These are phyloP conservation scores for Saccharum officinarum DNA, from an alignment of 176 grass and related monocot genomes.

Conservation along the genomic window DNA sequence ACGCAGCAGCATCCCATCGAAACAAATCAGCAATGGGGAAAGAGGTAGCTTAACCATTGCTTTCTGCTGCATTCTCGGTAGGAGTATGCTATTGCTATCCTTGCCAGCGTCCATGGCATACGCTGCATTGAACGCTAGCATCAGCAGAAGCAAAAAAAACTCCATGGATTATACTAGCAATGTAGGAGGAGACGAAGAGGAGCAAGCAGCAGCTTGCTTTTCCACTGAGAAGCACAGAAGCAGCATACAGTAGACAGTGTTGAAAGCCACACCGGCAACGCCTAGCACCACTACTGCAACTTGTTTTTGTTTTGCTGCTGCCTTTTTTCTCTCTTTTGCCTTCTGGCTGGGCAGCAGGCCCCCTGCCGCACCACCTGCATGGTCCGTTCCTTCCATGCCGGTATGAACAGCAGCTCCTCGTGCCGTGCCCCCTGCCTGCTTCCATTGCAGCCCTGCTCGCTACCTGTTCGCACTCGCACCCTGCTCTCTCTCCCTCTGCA, in stretches of 20 bases:
- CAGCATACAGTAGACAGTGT: background rate
- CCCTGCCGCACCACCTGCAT: constrained; percentile 6
- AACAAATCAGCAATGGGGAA: background rate
- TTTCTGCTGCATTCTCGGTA: constrained; percentile 27
- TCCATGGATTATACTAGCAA: background rate
- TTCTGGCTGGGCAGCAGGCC: background rate
- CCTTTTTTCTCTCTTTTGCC: constrained; percentile 5
- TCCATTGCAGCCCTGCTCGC: background rate
- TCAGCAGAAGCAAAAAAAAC: constrained; percentile 4
- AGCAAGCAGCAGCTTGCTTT: background rate
- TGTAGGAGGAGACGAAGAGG: background rate
- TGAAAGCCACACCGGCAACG: background rate
- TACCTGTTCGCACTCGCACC: background rate
- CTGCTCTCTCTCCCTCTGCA: background rate
- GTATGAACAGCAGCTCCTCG: constrained; percentile 5
- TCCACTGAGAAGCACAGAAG: background rate
- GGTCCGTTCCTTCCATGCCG: background rate
- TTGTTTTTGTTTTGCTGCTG: constrained; percentile 14
- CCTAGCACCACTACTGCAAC: background rate
- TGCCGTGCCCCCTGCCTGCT: background rate
- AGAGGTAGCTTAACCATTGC: constrained; percentile 19
- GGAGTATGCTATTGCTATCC: background rate
- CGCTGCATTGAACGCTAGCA: constrained; percentile 13
- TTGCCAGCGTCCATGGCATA: background rate
- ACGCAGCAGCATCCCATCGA: background rate